phyloP scores from a whole-genome alignment of 345 rosid genomes.

The Garcia nutans region DNA sequence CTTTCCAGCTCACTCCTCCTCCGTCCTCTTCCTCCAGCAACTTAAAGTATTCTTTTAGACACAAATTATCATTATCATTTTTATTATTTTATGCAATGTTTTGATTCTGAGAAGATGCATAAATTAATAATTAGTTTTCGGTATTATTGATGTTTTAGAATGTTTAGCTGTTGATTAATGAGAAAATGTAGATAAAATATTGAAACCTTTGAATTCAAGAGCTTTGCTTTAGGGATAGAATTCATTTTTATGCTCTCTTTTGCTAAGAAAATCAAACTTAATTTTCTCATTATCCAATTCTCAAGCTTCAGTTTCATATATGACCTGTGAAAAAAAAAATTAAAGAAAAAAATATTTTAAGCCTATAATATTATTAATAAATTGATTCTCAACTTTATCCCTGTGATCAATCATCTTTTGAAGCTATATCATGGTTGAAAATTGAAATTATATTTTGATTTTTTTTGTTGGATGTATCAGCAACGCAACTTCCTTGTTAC shows the following conservation, averaged over 20 bases:
- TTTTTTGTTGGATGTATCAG: slow-evolving; percentile 36
- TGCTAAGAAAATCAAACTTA: background rate
- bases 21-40: slow-evolving; percentile 85
- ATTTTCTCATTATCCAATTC: background rate
- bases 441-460: background rate
- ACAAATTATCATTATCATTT: background rate
- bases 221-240: background rate
- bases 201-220: background rate
- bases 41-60: slow-evolving; percentile 60
- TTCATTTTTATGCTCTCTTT: too few species aligned
- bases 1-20: slow-evolving; percentile 81
- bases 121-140: background rate
- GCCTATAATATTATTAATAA: background rate
- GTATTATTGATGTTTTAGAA: background rate
- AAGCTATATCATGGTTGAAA: background rate
- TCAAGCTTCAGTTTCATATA: background rate
- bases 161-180: background rate
- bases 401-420: background rate
- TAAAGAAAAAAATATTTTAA: background rate
- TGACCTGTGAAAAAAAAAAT: background rate
- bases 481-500: slow-evolving; percentile 90
- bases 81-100: background rate
- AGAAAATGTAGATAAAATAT: background rate
- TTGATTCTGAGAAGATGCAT: background rate
- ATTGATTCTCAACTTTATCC: background rate